These are phyloP conservation scores for Hypericum perforatum DNA, from an alignment of 345 rosid species.

Conservation along the genomic window DNA sequence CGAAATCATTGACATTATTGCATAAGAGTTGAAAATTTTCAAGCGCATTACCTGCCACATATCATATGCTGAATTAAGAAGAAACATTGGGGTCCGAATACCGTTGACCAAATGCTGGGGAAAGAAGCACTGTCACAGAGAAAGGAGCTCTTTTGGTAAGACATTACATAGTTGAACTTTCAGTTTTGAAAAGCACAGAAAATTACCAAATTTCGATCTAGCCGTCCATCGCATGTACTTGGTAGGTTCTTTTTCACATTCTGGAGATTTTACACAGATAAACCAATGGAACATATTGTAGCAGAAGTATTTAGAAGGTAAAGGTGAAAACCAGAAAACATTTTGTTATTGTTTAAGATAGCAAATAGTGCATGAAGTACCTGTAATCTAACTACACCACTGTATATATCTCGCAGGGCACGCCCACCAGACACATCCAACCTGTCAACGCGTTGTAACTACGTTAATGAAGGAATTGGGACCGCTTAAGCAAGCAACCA, in stretches of 20 bases:
- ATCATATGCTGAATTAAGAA: constrained; percentile 27
- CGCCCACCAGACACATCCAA: constrained; percentile 20
- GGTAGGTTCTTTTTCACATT: constrained; percentile 60
- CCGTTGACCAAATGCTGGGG: constrained; percentile 21
- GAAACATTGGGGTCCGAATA: constrained; percentile 20
- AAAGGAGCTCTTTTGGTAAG: background rate
- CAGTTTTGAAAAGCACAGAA: constrained; percentile 10
- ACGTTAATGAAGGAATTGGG: background rate
- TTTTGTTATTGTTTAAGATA: background rate
- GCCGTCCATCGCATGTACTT: constrained; percentile 46
- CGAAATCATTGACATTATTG: too few relatives aligned
- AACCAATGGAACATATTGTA: too few relatives aligned
- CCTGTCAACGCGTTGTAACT: constrained; percentile 2
- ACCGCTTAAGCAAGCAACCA: background rate
- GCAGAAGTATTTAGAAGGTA: too few relatives aligned
- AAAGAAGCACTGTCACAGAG: constrained; percentile 23
- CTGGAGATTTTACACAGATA: constrained; percentile 16
- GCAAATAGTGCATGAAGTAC: background rate
- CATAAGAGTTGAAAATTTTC: too few relatives aligned
- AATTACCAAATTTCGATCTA: constrained; percentile 77
- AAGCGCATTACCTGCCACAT: constrained; percentile 19
- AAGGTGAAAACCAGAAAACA: background rate
- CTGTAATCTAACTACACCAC: constrained; percentile 23
- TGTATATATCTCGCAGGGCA: constrained; percentile 15
- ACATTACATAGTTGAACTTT: background rate